These are phyloP conservation scores for Tuber umbilicatum DNA, from an alignment of 495 filamentous ascomycete genomes.

Conservation along the genomic window DNA sequence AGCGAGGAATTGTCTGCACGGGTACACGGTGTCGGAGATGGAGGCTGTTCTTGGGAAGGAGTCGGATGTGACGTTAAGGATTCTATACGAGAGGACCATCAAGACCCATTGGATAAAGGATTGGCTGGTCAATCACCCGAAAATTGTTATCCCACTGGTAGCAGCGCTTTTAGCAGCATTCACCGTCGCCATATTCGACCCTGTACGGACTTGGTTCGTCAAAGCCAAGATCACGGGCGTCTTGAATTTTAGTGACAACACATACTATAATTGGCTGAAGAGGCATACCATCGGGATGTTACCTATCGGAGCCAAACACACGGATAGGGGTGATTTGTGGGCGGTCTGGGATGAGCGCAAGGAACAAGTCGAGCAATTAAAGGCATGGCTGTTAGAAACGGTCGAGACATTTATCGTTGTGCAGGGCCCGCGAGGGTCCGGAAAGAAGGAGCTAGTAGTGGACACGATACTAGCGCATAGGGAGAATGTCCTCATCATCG, in stretches of 20 bases:
- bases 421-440: slow-evolving; percentile 84
- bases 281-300: slow-evolving; percentile 68
- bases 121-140: slow-evolving; percentile 82
- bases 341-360: slow-evolving; percentile 86
- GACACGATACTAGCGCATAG: slow-evolving; percentile 73
- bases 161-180: slow-evolving; percentile 74
- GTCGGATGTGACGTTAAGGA: slow-evolving; percentile 62
- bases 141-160: slow-evolving; percentile 74
- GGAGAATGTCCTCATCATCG: slow-evolving; percentile 75
- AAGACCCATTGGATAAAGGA: slow-evolving; percentile 73
- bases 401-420: slow-evolving; percentile 90
- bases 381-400: slow-evolving; percentile 79
- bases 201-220: slow-evolving; percentile 85
- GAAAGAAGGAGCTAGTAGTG: slow-evolving; percentile 79
- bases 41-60: slow-evolving; percentile 60
- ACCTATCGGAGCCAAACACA: slow-evolving; percentile 49
- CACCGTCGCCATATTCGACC: slow-evolving; percentile 88
- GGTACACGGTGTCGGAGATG: slow-evolving; percentile 59
- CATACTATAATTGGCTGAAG: slow-evolving; percentile 70
- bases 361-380: slow-evolving; percentile 68
- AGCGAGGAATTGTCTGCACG: slow-evolving; percentile 90
- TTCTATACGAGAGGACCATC: slow-evolving; percentile 72
- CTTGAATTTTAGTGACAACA: slow-evolving; percentile 64
- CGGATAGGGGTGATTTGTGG: slow-evolving; percentile 63
- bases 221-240: slow-evolving; percentile 73